A percentile compares a stretch with the other conserved stretches of the same genome.
phyloP scores from a whole-genome alignment of 768 basidiomycete species.

The Russula sp. region DNA sequence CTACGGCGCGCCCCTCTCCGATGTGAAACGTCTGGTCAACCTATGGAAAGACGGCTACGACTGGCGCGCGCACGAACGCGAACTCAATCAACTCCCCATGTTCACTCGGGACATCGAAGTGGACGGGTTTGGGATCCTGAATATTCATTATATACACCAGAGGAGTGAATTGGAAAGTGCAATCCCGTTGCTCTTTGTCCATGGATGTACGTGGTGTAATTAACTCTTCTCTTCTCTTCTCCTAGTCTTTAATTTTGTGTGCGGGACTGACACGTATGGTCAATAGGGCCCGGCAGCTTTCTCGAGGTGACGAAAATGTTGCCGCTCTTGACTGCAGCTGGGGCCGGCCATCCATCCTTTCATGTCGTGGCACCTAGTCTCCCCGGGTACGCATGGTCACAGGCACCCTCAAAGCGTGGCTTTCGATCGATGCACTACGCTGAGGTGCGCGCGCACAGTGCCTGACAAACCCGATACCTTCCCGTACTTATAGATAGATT shows the following conservation, averaged over 20 bases:
- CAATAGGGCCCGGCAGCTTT: constrained; percentile 25
- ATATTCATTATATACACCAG: constrained; percentile 41
- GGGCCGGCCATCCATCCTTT: constrained; percentile 51
- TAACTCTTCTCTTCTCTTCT: not conserved
- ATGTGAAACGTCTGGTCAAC: constrained; percentile 33
- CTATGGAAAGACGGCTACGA: constrained; percentile 36
- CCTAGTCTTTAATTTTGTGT: not conserved
- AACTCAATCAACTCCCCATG: constrained; percentile 38
- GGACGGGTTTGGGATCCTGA: constrained; percentile 36
- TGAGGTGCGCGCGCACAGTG: constrained; percentile 29
- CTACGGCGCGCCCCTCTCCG: constrained; percentile 44
- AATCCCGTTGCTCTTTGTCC: constrained; percentile 37
- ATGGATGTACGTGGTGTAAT: constrained; percentile 34
- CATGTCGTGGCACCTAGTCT: constrained; percentile 59
- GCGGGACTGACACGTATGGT: not conserved
- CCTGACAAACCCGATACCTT: not conserved
- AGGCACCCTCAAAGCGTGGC: constrained; percentile 43
- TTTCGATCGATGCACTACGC: constrained; percentile 32
- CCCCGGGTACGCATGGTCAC: constrained; percentile 62
- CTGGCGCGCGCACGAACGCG: constrained; percentile 37
- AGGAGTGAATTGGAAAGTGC: constrained; percentile 33
- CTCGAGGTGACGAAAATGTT: constrained; percentile 55
- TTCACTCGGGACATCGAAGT: constrained; percentile 39
- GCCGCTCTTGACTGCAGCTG: constrained; percentile 46
- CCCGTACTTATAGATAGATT: not conserved